Percentiles rank a stretch among this genome's conserved stretches.
These are phyloP conservation scores for Thozetella sp. DNA, from an alignment of 495 filamentous ascomycete species.

Conservation along the genomic window DNA sequence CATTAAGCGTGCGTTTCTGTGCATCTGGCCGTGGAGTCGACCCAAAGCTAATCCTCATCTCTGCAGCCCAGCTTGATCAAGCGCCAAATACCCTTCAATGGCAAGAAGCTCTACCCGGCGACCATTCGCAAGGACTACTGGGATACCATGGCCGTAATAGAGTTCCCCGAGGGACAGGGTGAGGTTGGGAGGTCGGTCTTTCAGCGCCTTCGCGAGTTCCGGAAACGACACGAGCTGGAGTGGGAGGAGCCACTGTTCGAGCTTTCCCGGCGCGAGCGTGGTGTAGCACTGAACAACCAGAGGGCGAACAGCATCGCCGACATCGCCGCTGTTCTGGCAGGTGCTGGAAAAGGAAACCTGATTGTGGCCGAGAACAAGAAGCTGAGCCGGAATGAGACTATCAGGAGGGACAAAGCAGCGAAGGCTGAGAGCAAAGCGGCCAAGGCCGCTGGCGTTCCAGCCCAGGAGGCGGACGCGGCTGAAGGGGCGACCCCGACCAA, in stretches of 20 bases:
- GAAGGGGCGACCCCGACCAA: constrained; percentile 15
- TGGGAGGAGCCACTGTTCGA: constrained; percentile 52
- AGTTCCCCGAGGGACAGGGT: constrained; percentile 60
- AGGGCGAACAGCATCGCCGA: constrained; percentile 89
- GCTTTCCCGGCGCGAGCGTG: constrained; percentile 57
- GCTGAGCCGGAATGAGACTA: background rate
- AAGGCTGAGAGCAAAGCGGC: constrained; percentile 28
- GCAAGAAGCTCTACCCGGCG: constrained; percentile 84
- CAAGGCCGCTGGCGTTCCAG: constrained; percentile 12
- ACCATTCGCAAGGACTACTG: constrained; percentile 89
- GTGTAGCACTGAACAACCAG: constrained; percentile 75
- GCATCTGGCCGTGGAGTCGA: background rate
- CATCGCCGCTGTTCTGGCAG: constrained; percentile 73
- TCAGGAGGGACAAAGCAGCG: constrained; percentile 21
- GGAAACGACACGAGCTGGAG: constrained; percentile 64
- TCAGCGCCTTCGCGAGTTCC: constrained; percentile 81
- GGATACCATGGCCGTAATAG: constrained; percentile 76
- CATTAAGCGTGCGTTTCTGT: constrained; percentile 61
- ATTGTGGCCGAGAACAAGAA: constrained; percentile 33
- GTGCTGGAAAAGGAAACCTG: constrained; percentile 44
- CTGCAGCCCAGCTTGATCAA: constrained; percentile 1
- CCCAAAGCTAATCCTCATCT: constrained; percentile 3
- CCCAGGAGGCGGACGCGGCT: constrained; percentile 8
- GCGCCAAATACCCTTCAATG: constrained; percentile 80
- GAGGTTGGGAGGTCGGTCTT: constrained; percentile 72